Base-by-base conservation (phyloP, 1,284 basidiomycete genomes). In the Cystobasidium pallidum region DNA sequence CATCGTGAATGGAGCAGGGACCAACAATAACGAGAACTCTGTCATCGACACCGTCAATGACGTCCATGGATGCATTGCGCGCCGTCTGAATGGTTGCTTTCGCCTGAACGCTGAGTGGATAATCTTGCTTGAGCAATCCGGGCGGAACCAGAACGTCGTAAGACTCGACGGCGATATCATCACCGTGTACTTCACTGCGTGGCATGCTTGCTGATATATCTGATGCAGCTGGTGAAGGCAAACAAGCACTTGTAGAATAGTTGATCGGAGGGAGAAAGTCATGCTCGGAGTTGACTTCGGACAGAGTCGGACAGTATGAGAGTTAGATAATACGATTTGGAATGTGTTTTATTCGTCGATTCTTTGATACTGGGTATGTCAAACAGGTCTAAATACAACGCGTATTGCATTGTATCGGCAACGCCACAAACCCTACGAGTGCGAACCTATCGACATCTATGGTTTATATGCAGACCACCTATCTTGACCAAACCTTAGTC, bases 121-220 rank as follows among this genome's bases (percentile, higher is more conserved):
- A 86, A 78, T 96, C 92, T 77, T 93, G 89, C 75, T 90, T 86
- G 61, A 97, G 87, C 65, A 96, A 85, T 0, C 90, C 90, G 21
- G 94, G 94, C 78, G 94, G 91, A 75, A 95, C 88, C 49, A 97
- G 87, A 8, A 94, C 94, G 79, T 96, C 93, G 81, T 95, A 95
- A 51, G 57, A 72, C 34, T 47, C 43, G 41, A 61, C 47, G 36
- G 32, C 30, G 52, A 62, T 32, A 55, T 70, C 54, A 58, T 68
- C 66, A 17, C 72, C 59, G 28, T 70, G 54, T 17, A 66, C 36
- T 55, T 72, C 63, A n/a, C 54, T 64, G 45, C 58, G 55, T 13
- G 67, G 58, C 67, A 61, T 62, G 43, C 4, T 51, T 47, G 32
- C 24, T 36, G 45, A 13, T 47, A 21, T 32, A 32, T 19, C 19